Evolutionary conservation across 2,329 filamentous ascomycete genomes (phyloP).

Genomic region (Diplodia mutila): DNA sequence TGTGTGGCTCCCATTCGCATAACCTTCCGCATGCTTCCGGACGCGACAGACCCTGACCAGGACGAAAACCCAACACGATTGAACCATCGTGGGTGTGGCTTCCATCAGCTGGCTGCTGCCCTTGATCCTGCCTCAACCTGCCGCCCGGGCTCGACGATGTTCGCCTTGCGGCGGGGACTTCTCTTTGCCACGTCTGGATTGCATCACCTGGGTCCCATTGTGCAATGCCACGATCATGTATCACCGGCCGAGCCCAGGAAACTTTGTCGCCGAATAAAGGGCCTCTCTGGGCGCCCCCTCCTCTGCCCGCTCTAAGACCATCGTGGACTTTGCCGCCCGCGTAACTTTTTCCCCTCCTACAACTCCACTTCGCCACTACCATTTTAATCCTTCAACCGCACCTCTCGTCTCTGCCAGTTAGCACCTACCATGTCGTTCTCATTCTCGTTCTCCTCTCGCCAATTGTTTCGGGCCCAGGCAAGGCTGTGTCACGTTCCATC

Average conservation of each 20-base stretch:
- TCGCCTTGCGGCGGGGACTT: neutral
- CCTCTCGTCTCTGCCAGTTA: neutral
- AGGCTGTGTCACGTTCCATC: neutral
- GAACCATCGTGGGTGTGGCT: slow-evolving; percentile 12
- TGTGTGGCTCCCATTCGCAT: neutral
- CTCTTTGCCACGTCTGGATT: slow-evolving; percentile 3
- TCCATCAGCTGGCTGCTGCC: neutral
- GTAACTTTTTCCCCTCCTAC: neutral
- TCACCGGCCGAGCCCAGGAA: neutral
- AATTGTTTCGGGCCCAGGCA: neutral
- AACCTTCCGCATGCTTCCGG: slow-evolving; percentile 10
- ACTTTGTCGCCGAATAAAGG: slow-evolving; percentile 1
- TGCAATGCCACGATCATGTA: slow-evolving; percentile 8
- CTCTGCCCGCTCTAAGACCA: neutral
- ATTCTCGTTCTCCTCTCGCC: neutral
- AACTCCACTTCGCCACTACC: neutral
- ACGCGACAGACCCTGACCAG: neutral
- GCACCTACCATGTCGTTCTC: neutral
- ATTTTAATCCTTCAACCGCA: too few relatives aligned
- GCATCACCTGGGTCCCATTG: slow-evolving; percentile 15
- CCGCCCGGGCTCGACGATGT: neutral
- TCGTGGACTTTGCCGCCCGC: neutral
- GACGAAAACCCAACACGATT: slow-evolving; percentile 6
- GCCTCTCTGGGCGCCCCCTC: neutral
- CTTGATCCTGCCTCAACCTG: neutral